phyloP scores from a whole-genome alignment of 257 asterid genomes.

The Gentiana dahurica region DNA sequence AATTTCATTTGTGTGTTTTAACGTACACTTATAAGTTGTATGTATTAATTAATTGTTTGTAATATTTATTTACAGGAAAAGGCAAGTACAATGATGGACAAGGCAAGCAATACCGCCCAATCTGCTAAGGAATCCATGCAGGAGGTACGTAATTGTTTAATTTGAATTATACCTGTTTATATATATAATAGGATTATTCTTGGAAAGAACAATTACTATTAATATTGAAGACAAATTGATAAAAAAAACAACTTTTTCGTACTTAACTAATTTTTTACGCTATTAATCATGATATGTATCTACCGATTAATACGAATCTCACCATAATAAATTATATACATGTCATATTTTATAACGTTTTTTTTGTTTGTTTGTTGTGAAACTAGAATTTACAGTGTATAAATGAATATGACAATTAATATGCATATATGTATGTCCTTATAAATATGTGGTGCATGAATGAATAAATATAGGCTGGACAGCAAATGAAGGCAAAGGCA shows the following conservation, averaged over 20 bases:
- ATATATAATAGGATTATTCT: background rate
- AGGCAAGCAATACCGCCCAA: slow-evolving; percentile 24
- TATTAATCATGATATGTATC: too few species aligned
- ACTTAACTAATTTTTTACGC: too few species aligned
- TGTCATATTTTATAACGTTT: background rate
- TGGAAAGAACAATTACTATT: too few species aligned
- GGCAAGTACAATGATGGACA: slow-evolving; percentile 24
- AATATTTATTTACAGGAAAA: slow-evolving; percentile 20
- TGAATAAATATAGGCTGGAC: slow-evolving; percentile 11
- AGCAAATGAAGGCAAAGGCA: slow-evolving; percentile 21
- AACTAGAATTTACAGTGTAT: too few species aligned
- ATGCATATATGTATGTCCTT: too few species aligned
- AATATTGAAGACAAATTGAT: too few species aligned
- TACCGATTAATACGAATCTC: too few species aligned
- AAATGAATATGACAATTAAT: too few species aligned
- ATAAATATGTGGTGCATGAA: background rate
- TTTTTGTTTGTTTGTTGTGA: background rate
- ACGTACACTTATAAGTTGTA: background rate
- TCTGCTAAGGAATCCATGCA: slow-evolving; percentile 24
- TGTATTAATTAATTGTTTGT: background rate
- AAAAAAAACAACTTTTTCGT: too few species aligned
- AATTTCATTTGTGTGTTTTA: background rate
- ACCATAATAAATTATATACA: background rate
- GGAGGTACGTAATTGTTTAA: slow-evolving; percentile 3
- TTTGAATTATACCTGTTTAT: background rate